Conservation (phyloP, 352 stramenopile species). For the Globisporangium okanoganense region DNA sequence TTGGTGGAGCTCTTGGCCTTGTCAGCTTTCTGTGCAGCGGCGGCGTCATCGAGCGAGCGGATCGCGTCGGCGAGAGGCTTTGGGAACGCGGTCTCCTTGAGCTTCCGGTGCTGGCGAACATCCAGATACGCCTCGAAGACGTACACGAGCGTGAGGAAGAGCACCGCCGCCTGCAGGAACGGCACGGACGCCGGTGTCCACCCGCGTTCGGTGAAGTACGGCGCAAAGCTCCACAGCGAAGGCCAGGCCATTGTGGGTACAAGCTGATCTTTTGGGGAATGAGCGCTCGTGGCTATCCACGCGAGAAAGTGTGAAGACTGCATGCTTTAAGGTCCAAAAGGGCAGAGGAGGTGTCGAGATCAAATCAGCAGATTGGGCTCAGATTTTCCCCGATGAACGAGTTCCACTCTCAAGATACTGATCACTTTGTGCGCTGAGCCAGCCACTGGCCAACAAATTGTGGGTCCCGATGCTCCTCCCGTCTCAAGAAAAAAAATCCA, state of each 20-base stretch:
- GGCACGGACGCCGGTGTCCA: constrained; percentile 46
- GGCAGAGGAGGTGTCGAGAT: no score
- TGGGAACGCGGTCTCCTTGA: constrained; percentile 78
- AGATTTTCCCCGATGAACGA: no score
- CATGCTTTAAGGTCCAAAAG: no score
- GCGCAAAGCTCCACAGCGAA: constrained; percentile 34
- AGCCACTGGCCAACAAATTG: no score
- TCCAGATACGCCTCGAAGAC: constrained; percentile 92
- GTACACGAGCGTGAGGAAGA: constrained; percentile 90
- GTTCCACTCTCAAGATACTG: no score
- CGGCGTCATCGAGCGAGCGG: constrained; percentile 28
- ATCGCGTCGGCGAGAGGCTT: constrained; percentile 46
- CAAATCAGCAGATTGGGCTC: no score
- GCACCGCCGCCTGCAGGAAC: constrained; percentile 71
- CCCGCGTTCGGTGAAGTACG: constrained; percentile 47
- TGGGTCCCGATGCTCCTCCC: neutral
- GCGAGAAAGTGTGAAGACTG: neutral
- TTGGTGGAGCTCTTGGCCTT: constrained; percentile 21
- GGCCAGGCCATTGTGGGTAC: neutral
- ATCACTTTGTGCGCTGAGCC: no score
- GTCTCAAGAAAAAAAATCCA: no score
- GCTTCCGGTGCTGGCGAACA: constrained; percentile 86
- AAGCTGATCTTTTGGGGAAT: neutral
- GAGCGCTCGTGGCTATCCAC: neutral
- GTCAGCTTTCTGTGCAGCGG: constrained; percentile 24